Percentiles rank a stretch among this genome's conserved stretches.
Evolutionary conservation across 2,329 filamentous ascomycete genomes (phyloP).

Genomic region (Fusarium algeriense): DNA sequence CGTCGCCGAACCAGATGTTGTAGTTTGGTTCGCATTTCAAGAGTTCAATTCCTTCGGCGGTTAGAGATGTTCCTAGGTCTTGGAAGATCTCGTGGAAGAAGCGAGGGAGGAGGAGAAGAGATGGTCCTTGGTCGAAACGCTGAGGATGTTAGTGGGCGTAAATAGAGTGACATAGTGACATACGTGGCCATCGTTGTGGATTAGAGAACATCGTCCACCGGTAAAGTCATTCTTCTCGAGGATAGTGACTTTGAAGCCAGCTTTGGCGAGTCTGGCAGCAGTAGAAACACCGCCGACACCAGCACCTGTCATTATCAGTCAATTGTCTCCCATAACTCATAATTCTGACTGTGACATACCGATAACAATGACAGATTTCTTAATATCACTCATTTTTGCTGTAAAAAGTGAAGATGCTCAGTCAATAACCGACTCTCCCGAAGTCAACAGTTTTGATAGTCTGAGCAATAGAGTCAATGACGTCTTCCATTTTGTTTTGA

Average conservation of each 20-base stretch:
- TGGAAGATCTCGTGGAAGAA: constrained; percentile 77
- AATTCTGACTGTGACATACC: constrained; percentile 21
- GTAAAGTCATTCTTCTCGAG: constrained; percentile 82
- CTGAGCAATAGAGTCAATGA: constrained; percentile 35
- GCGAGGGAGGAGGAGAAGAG: constrained; percentile 76
- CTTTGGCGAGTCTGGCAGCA: constrained; percentile 77
- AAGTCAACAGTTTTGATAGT: constrained; percentile 22
- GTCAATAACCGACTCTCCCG: not conserved
- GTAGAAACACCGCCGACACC: constrained; percentile 79
- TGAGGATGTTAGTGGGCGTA: constrained; percentile 41
- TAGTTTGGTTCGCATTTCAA: constrained; percentile 82
- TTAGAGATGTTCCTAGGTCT: constrained; percentile 75
- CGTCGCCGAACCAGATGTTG: constrained; percentile 79
- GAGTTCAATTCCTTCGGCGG: constrained; percentile 74
- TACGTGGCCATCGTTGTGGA: constrained; percentile 66
- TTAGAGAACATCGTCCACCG: constrained; percentile 77
- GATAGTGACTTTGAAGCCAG: constrained; percentile 78
- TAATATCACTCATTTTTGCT: constrained; percentile 24
- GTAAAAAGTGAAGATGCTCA: constrained; percentile 3
- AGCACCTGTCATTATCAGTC: constrained; percentile 62
- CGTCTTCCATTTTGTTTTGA: constrained; percentile 27
- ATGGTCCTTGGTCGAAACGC: constrained; percentile 83
- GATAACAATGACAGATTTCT: constrained; percentile 48
- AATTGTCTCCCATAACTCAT: not conserved
- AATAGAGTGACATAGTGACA: not conserved